phyloP scores from a whole-genome alignment of 1,139 yeast species.

The Hyphopichia wangnamkhiaoensis region DNA sequence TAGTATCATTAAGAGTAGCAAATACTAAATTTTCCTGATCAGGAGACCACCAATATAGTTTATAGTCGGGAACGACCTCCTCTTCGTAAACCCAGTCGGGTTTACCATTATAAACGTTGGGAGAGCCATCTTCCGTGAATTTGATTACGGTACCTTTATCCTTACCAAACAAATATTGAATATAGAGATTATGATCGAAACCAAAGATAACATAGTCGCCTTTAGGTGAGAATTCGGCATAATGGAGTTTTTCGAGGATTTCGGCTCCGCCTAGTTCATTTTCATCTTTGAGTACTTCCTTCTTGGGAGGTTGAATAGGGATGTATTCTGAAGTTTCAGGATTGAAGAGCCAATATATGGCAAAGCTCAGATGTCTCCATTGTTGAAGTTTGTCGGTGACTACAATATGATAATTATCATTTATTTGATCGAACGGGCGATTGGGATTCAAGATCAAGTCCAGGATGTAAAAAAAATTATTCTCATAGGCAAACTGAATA shows the following conservation, averaged over 20 bases:
- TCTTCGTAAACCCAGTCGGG: slow-evolving; percentile 99
- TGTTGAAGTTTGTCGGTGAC: slow-evolving; percentile 31
- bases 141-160: slow-evolving; percentile 24
- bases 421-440: slow-evolving; percentile 24
- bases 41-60: slow-evolving; percentile 87
- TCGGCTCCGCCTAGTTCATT: slow-evolving; percentile 7
- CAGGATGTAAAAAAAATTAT: slow-evolving; percentile 32
- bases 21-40: slow-evolving; percentile 66
- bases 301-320: slow-evolving; percentile 27
- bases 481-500: slow-evolving; percentile 31
- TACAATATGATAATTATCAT: slow-evolving; percentile 32
- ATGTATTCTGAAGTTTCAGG: slow-evolving; percentile 19
- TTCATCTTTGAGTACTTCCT: slow-evolving; percentile 6
- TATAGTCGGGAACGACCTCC: slow-evolving; percentile 68
- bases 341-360: slow-evolving; percentile 40
- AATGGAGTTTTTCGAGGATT: slow-evolving; percentile 33
- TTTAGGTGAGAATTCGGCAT: slow-evolving; percentile 43
- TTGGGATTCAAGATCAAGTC: slow-evolving; percentile 37
- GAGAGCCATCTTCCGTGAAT: slow-evolving; percentile 71
- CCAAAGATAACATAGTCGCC: slow-evolving; percentile 38
- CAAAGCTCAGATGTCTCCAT: slow-evolving; percentile 45
- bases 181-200: slow-evolving; percentile 36
- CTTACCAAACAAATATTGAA: slow-evolving; percentile 33
- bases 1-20: slow-evolving; percentile 68
- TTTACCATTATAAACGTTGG: slow-evolving; percentile 73